Conservation (phyloP, 2,329 filamentous ascomycete genomes). For the Ceratocystis diversiconidia region DNA sequence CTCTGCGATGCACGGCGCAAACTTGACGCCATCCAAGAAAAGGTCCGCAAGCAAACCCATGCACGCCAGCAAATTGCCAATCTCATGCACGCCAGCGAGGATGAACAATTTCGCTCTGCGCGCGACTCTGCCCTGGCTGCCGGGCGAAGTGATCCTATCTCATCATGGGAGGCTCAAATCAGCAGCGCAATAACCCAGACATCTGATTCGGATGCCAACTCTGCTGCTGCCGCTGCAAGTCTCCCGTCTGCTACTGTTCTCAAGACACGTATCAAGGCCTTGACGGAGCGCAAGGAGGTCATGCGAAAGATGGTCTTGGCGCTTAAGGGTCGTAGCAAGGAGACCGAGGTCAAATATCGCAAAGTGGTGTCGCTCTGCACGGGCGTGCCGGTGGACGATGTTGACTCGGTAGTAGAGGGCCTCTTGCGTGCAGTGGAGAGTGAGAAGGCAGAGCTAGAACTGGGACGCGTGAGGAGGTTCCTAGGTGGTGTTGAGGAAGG, state of each 20-base stretch:
- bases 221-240: conserved; percentile 25
- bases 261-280: conserved; percentile 53
- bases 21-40: conserved; percentile 55
- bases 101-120: conserved; percentile 44
- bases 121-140: conserved; percentile 22
- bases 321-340: conserved; percentile 65
- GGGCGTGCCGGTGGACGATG: conserved; percentile 58
- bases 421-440: conserved; percentile 82
- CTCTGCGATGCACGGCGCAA: conserved; percentile 63
- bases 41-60: conserved; percentile 50
- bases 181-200: conserved; percentile 30
- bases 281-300: conserved; percentile 52
- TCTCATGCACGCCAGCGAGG: conserved; percentile 56
- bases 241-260: conserved; percentile 36
- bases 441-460: conserved; percentile 61
- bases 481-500: conserved; percentile 58
- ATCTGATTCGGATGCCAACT: conserved; percentile 28
- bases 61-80: conserved; percentile 62
- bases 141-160: conserved; percentile 32
- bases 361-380: conserved; percentile 81
- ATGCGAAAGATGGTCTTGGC: conserved; percentile 53
- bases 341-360: conserved; percentile 76
- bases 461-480: conserved; percentile 64
- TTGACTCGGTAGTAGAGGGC: conserved; percentile 67
- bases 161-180: conserved; percentile 41